A percentile compares a stretch with the other conserved stretches of the same genome.
phyloP scores from a whole-genome alignment of 805 yeast genomes.

The Hanseniaspora valbyensis region DNA sequence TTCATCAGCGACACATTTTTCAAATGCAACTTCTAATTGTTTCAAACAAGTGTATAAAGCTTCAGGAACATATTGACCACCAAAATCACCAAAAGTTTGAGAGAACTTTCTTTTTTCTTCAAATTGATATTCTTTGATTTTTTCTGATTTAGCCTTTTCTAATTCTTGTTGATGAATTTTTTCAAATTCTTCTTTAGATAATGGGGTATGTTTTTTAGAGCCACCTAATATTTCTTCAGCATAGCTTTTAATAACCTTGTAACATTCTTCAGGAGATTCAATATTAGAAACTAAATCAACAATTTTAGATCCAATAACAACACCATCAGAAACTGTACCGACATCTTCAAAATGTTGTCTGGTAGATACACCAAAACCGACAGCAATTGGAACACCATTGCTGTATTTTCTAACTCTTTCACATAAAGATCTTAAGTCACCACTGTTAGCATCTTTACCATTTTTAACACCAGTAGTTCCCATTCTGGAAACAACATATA shows the following conservation, averaged over 20 bases:
- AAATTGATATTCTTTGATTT: conserved; percentile 27
- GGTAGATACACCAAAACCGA: conserved; percentile 93
- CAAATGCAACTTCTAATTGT: conserved; percentile 82
- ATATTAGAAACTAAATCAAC: conserved; percentile 53
- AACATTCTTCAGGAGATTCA: conserved; percentile 49
- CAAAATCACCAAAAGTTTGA: conserved; percentile 85
- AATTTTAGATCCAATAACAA: conserved; percentile 85
- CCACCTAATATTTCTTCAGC: conserved; percentile 54
- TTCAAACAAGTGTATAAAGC: conserved; percentile 81
- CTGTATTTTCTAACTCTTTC: conserved; percentile 63
- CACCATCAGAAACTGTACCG: conserved; percentile 81
- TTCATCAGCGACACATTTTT: conserved; percentile 79
- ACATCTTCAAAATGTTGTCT: conserved; percentile 79
- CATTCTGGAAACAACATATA: conserved; percentile 95
- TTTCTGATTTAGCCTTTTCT: conserved; percentile 15
- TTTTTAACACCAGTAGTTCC: conserved; percentile 83
- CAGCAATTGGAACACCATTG: conserved; percentile 76
- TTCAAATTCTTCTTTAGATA: conserved; percentile 30
- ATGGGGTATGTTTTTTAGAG: conserved; percentile 35
- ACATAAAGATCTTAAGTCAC: conserved; percentile 56
- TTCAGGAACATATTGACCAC: conserved; percentile 99
- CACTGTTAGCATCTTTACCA: conserved; percentile 43
- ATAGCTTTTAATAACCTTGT: conserved; percentile 52
- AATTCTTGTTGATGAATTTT: conserved; percentile 28
- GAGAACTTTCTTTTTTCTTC: conserved; percentile 56